These are phyloP conservation scores for Wallacemonas sp. DNA, from an alignment of 208 protist genomes.

Conservation along the genomic window DNA sequence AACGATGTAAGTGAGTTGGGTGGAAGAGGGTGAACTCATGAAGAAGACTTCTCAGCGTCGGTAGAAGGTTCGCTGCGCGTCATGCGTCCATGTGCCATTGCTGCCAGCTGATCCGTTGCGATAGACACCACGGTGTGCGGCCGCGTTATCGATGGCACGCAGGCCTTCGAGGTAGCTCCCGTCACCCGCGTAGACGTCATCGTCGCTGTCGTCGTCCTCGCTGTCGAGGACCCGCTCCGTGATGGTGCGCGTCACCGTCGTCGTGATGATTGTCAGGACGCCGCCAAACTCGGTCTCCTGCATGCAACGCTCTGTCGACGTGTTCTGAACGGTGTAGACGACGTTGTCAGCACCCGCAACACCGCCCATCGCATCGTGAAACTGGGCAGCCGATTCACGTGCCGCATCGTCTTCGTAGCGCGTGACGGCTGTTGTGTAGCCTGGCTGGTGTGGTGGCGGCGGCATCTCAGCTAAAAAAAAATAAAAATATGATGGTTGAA, in stretches of 20 bases:
- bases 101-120: not conserved
- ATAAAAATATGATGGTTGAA: no score
- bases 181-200: constrained; percentile 33
- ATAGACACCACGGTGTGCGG: not conserved
- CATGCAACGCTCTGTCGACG: constrained; percentile 37
- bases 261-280: constrained; percentile 64
- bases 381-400: not conserved
- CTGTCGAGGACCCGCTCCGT: constrained; percentile 64
- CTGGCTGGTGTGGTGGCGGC: no score
- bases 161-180: constrained; percentile 6
- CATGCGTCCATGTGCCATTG: constrained; percentile 2
- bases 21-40: no score
- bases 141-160: not conserved
- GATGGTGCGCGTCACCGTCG: constrained; percentile 64
- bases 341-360: constrained; percentile 11
- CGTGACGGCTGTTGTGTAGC: not conserved
- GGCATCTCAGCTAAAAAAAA: no score
- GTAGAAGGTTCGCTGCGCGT: constrained; percentile 1
- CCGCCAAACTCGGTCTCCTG: constrained; percentile 60
- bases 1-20: not conserved
- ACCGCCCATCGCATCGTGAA: not conserved
- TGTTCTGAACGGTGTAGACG: constrained; percentile 50
- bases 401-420: constrained; percentile 4
- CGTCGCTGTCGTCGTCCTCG: constrained; percentile 50
- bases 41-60: not conserved